phyloP scores from a whole-genome alignment of 2,329 filamentous ascomycete genomes.

The Dothistroma pini region DNA sequence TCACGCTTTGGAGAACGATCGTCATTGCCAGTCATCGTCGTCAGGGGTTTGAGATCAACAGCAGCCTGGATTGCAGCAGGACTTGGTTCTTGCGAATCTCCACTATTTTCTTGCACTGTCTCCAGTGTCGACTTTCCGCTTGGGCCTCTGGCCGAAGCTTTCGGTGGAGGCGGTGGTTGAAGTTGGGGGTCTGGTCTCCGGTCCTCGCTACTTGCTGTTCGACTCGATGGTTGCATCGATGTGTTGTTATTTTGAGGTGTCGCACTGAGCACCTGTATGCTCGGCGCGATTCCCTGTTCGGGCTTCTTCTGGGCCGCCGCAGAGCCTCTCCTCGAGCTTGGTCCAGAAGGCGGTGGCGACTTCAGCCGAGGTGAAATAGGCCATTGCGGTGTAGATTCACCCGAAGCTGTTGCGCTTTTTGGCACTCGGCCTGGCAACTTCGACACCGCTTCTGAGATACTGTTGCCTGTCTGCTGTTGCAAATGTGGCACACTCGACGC shows the following conservation, averaged over 20 bases:
- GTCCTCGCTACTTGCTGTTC: slow-evolving; percentile 24
- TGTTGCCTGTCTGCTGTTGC: slow-evolving; percentile 38
- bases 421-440: slow-evolving; percentile 56
- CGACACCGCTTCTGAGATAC: slow-evolving; percentile 57
- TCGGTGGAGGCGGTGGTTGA: slow-evolving; percentile 34
- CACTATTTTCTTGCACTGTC: slow-evolving; percentile 64
- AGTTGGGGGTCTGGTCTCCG: slow-evolving; percentile 40
- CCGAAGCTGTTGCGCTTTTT: slow-evolving; percentile 55
- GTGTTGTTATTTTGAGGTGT: slow-evolving; percentile 40
- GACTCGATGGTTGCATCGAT: slow-evolving; percentile 17
- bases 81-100: slow-evolving; percentile 61
- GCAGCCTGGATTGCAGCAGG: slow-evolving; percentile 45
- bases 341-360: slow-evolving; percentile 61
- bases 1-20: slow-evolving; percentile 43
- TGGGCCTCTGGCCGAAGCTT: slow-evolving; percentile 38
- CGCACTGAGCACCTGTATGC: slow-evolving; percentile 45
- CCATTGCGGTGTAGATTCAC: slow-evolving; percentile 61
- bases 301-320: slow-evolving; percentile 33
- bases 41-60: slow-evolving; percentile 31
- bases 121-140: slow-evolving; percentile 61
- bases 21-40: slow-evolving; percentile 25
- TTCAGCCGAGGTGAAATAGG: slow-evolving; percentile 72
- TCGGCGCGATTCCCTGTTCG: slow-evolving; percentile 39
- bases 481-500: slow-evolving; percentile 65
- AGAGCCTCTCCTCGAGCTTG: slow-evolving; percentile 44